Evolutionary conservation across 2,329 filamentous ascomycete genomes (phyloP).

Genomic region (Apiospora saccharicola): DNA sequence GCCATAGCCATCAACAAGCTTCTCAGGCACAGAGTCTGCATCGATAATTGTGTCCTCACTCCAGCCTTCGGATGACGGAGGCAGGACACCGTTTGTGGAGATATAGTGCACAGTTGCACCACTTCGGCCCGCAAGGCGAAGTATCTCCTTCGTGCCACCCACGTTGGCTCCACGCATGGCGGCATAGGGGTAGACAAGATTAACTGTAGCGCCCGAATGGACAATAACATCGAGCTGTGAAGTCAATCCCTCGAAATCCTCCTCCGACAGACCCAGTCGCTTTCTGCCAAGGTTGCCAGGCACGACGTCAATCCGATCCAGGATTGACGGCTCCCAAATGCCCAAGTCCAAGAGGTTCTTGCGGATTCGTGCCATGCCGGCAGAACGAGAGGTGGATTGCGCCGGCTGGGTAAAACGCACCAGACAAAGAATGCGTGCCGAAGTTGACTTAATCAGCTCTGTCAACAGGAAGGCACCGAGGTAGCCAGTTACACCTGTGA

Average conservation of each 20-base stretch:
- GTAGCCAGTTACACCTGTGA: conserved; percentile 81
- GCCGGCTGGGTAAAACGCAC: conserved; percentile 75
- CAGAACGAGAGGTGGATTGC: conserved; percentile 64
- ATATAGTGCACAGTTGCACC: conserved; percentile 80
- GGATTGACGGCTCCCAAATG: conserved; percentile 78
- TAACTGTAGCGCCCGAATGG: conserved; percentile 80
- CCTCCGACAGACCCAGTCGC: conserved; percentile 71
- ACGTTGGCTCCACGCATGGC: conserved; percentile 78
- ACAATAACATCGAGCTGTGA: conserved; percentile 74
- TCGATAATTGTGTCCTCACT: conserved; percentile 72
- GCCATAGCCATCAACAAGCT: conserved; percentile 76
- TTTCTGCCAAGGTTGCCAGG: conserved; percentile 76
- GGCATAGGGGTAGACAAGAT: conserved; percentile 83
- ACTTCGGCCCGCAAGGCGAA: conserved; percentile 72
- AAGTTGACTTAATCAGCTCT: conserved; percentile 71
- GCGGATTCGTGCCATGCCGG: conserved; percentile 75
- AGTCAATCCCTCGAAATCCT: conserved; percentile 71
- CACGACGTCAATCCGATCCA: conserved; percentile 79
- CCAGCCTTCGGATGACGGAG: conserved; percentile 75
- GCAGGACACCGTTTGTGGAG: conserved; percentile 82
- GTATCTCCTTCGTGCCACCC: conserved; percentile 77
- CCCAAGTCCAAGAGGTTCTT: conserved; percentile 81
- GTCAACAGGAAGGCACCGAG: conserved; percentile 77
- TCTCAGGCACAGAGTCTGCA: conserved; percentile 72
- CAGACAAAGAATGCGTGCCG: conserved; percentile 74